Base-by-base conservation (phyloP, 345 rosid species). In the Brassica carinata region DNA sequence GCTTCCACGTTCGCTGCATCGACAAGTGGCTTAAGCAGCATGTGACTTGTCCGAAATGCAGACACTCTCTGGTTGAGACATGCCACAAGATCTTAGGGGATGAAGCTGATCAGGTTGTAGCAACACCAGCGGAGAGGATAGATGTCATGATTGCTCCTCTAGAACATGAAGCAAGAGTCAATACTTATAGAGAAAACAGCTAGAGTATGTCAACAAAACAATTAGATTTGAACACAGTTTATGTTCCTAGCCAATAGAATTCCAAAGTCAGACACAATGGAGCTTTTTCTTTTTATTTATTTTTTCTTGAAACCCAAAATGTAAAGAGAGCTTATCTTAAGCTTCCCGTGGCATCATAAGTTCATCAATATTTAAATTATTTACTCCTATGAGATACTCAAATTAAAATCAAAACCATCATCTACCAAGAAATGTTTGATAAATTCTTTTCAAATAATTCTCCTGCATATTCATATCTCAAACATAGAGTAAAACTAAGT, bases 11-110 rank as follows among this genome's bases (percentile, higher is more conserved):
- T 14, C 61, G 72, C 0, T 88, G 90, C 79, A 85, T 88, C 48
- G 90, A 86, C 66, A 86, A 83, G 66, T 88, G 90, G 90, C 87
- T 88, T 27, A 73, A 58, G 19, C 83, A 86, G 9, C 87, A 88
- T 61, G 73, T 78, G 58, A 84, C 90, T 67, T 88, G 90, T 58
- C 90, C 90, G 1, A 89, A 83, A 8, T 91, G 96, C 58, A 84
- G 96, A 80, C 86, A 87, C 40, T 84, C 84, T 76, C 79, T 86
- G 19, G 78, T 83, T 34, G 81, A 86, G 36, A 84, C 84, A 3
- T 67, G 84, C 67, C 73, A 82, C 73, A 85, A 88, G 72, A 79
- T 82, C 34, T 74, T 71, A 55, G 80, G 75, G 8, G 69, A 65
- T 69, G 80, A 19, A 72, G 73, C 77, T 69, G 72, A 59, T 53